phyloP scores from a whole-genome alignment of 805 yeast genomes.

The Teunomyces tritomae region DNA sequence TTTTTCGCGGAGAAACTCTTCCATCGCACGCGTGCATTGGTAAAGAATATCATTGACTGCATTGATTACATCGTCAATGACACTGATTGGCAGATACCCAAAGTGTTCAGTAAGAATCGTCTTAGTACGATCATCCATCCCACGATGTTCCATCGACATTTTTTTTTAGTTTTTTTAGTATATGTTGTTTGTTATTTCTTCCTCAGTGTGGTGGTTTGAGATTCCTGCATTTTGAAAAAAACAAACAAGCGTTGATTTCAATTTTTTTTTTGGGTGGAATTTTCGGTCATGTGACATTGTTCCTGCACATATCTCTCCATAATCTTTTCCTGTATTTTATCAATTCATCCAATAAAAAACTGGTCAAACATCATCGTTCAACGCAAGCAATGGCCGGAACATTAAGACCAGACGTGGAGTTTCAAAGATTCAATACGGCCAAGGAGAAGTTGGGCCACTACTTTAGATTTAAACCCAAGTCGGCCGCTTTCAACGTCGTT shows the following conservation, averaged over 20 bases:
- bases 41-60: constrained; percentile 82
- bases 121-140: constrained; percentile 28
- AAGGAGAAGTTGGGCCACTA: constrained; percentile 41
- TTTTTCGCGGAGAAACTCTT: constrained; percentile 48
- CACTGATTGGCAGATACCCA: constrained; percentile 77
- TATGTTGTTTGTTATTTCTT: neutral
- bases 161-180: neutral
- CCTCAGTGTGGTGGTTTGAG: neutral
- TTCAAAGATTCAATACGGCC: constrained; percentile 41
- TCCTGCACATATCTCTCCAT: neutral
- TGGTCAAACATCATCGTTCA: neutral
- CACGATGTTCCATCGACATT: constrained; percentile 23
- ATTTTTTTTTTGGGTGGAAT: neutral
- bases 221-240: neutral
- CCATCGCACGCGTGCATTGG: constrained; percentile 77
- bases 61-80: constrained; percentile 84
- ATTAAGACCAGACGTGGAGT: constrained; percentile 41
- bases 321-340: neutral
- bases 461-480: constrained; percentile 41
- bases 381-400: constrained; percentile 37
- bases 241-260: too few species aligned
- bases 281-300: neutral
- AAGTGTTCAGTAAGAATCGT: constrained; percentile 76
- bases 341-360: constrained; percentile 8
- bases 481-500: constrained; percentile 33